Evolutionary conservation across 139 green algal genomes (phyloP).

Genomic region (Haematococcus lacustris): DNA sequence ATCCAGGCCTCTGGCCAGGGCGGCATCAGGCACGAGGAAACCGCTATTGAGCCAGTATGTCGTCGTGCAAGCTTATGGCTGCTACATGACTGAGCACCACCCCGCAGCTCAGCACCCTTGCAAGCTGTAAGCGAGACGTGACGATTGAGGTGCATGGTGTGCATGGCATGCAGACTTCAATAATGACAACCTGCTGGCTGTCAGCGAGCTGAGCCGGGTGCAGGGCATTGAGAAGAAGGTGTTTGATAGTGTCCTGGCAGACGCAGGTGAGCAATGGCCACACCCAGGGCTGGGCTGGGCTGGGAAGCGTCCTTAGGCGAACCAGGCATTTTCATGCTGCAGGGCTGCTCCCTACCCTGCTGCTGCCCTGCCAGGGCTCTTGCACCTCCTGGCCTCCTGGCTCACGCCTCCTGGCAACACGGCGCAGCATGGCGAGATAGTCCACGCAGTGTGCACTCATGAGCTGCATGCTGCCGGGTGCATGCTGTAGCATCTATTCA

Average conservation of each 20-base stretch:
- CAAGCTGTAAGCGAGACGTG: background rate
- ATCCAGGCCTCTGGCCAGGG: background rate
- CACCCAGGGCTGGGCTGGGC: background rate
- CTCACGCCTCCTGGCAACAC: background rate
- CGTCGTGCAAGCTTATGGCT: background rate
- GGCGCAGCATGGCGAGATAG: background rate
- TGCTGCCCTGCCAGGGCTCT: background rate
- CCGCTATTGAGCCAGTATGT: background rate
- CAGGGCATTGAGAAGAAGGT: conserved; percentile 26
- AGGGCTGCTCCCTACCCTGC: too few relatives aligned
- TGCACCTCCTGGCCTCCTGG: background rate
- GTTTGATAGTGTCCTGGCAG: conserved; percentile 1
- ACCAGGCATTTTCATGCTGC: too few relatives aligned
- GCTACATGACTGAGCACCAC: background rate
- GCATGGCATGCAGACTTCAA: conserved; percentile 5
- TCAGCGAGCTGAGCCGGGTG: conserved; percentile 3
- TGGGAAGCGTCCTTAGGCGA: background rate
- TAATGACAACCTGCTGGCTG: conserved; percentile 5
- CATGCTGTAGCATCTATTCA: background rate
- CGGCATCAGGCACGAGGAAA: background rate
- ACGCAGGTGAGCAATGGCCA: background rate
- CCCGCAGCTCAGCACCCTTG: background rate
- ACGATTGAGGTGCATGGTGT: background rate
- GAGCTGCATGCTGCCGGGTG: background rate
- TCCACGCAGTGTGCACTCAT: background rate